Evolutionary conservation across 2,329 filamentous ascomycete species (phyloP), one percentile per base, ranked within the genome.

Genomic region (Ceratocystis cacaofunesta): DNA sequence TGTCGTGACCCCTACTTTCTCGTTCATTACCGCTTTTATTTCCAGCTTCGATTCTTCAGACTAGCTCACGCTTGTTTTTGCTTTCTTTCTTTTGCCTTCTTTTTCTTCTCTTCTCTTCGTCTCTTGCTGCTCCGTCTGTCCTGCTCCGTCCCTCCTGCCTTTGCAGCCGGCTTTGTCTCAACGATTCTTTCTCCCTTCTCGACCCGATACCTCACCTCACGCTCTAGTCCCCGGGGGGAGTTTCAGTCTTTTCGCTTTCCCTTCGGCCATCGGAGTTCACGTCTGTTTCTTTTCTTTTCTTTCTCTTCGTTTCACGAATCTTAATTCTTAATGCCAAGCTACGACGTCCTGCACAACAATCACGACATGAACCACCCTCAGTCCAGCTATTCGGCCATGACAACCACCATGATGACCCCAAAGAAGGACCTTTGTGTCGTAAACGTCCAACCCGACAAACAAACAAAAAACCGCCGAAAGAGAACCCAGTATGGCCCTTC

Each of bases 401-500:
- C 65, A 17, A 22, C 55, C 28, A 22, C 55, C 55, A 67, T 62
- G 62, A 61, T 64, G 62, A 67, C 65, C 12, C 65, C 65, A 12
- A 64, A 67, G 57, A 67, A 64, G 41, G 68, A 67, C 48, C 64
- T 69, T 17, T 67, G 68, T 28, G 65, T 69, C n/a, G 65, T 70
- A 36, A 68, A 69, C 28, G 67, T 69, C 43, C 64, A 68, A 30
- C 68, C 69, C 10, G 66, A 69, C 48, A 68, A 68, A 61, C 68
- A 68, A 25, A 65, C 68, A 17, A 68, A 68, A 63, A 69, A 68
- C 55, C 67, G 67, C 28, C 65, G 68, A 48, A 69, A 69, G 63
- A 62, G 68, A 58, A 69, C 68, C 15, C 68, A 68, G 68, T 69
- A 69, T 55, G 66, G 63, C 58, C 5, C 3, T 36, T 22, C 36